Percentiles rank a stretch among this genome's conserved stretches.
Conservation (phyloP, 495 filamentous ascomycete species). For the Penicillium crystallinum region DNA sequence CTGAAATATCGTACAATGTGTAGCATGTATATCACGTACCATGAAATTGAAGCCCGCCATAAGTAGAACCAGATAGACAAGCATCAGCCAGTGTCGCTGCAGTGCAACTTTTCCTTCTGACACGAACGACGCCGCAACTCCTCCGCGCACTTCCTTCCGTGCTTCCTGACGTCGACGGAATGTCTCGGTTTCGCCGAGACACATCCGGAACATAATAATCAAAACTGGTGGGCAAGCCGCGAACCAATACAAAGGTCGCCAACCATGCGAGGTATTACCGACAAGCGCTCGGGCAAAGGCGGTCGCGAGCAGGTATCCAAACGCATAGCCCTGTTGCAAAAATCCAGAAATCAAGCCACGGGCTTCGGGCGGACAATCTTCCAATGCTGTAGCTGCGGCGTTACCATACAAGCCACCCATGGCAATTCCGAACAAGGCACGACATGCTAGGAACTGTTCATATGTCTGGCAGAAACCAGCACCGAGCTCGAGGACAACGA, state of each 20-base stretch:
- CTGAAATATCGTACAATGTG: background rate
- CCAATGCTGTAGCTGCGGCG: conserved; percentile 77
- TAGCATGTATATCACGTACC: conserved; percentile 34
- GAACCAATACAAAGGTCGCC: conserved; percentile 86
- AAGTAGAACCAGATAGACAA: conserved; percentile 74
- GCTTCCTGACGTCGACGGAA: conserved; percentile 59
- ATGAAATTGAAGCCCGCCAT: conserved; percentile 94
- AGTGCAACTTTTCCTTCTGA: conserved; percentile 71
- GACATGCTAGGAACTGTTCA: conserved; percentile 68
- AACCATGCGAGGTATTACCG: conserved; percentile 65
- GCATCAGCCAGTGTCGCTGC: conserved; percentile 70
- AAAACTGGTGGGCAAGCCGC: conserved; percentile 73
- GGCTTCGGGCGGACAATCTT: conserved; percentile 71
- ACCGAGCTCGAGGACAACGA: conserved; percentile 73
- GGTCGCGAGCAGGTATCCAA: conserved; percentile 77
- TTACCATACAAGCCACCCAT: conserved; percentile 91
- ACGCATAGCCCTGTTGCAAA: conserved; percentile 84
- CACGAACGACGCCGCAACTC: conserved; percentile 58
- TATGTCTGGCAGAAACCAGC: conserved; percentile 79
- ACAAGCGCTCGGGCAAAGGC: conserved; percentile 72
- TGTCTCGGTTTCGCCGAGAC: conserved; percentile 68
- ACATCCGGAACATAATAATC: conserved; percentile 72
- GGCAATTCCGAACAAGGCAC: conserved; percentile 82
- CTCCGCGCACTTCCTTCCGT: conserved; percentile 42
- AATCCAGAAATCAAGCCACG: conserved; percentile 76